Base-by-base conservation (phyloP, 2,329 filamentous ascomycete genomes). In the Ceratocystis eucalypticola region DNA sequence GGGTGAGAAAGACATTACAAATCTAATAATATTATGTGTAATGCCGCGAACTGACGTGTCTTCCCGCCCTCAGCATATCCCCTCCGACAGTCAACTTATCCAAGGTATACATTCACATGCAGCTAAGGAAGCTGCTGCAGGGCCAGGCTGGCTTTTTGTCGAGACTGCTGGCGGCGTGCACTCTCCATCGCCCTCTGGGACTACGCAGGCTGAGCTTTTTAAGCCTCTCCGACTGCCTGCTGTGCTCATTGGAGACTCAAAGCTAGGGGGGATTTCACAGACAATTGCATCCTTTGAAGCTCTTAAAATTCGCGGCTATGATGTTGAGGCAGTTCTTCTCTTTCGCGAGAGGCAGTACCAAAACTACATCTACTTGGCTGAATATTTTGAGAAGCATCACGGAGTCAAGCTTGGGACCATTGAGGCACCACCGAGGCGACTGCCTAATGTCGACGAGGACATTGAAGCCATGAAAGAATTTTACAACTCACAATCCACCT, bases 151-250 rank as follows among this genome's bases (percentile, higher is more conserved):
- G 74, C 76, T 88, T 0, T 80, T 95, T 61, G 78, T 94, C 59
- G 90, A 95, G 73, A 94, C 90, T 1, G 89, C 90, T 1, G 90
- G 89, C 0, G 90, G 90, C 0, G 88, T 93, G 0, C 85, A 93
- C 69, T 93, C 89, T 0, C 90, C 90, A 0, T 83, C 83, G 0
- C 90, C 89, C 0, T 89, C 87, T 45, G 88, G 89, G 8, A 87
- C 80, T 1, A 84, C 87, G 0, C 90, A 95, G 72, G 89, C 86
- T 1, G 89, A 95, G 71, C 76, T 92, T 1, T 94, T 92, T 72
- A 79, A 86, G 22, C 85, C 88, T 0, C 75, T 95, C 1, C 80
- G 89, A n/a, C 75, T 88, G 0, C 89, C 91, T 0, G 82, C 88
- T 0, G 75, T 94, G 15, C 81, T 95, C 0, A 80, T 95, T 0